Evolutionary conservation across 164 flowering plant species (phyloP).

Genomic region (Houttuynia cordata): DNA sequence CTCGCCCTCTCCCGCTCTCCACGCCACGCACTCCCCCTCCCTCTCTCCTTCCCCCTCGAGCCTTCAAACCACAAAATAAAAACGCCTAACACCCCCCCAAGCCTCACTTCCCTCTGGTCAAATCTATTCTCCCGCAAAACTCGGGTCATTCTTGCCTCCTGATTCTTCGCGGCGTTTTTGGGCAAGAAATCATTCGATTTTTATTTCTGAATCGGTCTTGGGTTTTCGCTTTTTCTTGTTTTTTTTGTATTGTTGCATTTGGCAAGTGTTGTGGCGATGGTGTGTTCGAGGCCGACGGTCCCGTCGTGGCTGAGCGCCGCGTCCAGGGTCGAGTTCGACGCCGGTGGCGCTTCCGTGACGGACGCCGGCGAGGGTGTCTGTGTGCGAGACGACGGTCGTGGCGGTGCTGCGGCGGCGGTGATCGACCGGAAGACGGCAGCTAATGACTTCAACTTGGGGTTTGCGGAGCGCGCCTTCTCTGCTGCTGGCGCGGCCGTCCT

Average conservation of each 20-base stretch:
- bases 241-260: not conserved
- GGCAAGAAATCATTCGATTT: no score
- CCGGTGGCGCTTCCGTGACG: not conserved
- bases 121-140: no score
- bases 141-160: no score
- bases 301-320: constrained; percentile 31
- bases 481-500: constrained; percentile 90
- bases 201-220: not conserved
- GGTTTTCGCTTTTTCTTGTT: not conserved
- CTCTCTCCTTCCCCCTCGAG: no score
- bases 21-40: no score
- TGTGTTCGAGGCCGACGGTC: constrained; percentile 16
- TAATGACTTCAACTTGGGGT: constrained; percentile 40
- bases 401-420: constrained; percentile 1
- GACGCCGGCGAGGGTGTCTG: not conserved
- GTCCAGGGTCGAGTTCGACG: constrained; percentile 19
- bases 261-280: constrained; percentile 13
- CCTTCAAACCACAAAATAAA: no score
- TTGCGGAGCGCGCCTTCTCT: constrained; percentile 61
- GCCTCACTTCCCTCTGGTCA: no score
- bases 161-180: no score
- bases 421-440: constrained; percentile 1
- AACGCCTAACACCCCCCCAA: no score
- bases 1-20: no score
- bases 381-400: not conserved